Evolutionary conservation across 2,329 filamentous ascomycete genomes (phyloP).

Genomic region (Epicoccum nigrum): DNA sequence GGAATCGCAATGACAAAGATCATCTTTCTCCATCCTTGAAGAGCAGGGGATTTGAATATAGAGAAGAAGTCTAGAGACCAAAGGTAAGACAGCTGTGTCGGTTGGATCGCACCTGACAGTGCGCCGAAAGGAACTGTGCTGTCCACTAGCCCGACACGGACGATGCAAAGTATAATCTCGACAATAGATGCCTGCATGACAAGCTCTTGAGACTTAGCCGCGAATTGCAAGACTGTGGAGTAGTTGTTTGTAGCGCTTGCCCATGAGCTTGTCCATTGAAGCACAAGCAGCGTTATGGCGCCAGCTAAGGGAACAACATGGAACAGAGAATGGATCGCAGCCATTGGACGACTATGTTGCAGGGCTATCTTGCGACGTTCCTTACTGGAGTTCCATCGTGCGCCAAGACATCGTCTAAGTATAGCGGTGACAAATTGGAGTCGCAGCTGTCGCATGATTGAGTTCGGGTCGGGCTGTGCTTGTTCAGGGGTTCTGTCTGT

Average conservation of each 20-base stretch:
- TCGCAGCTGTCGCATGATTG: no score
- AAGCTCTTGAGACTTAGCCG: constrained; percentile 27
- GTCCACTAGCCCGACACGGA: constrained; percentile 5
- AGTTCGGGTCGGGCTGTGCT: no score
- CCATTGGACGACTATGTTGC: no score
- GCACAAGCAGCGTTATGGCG: not conserved
- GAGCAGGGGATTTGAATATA: not conserved
- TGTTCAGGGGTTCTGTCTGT: no score
- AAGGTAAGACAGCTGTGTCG: constrained; percentile 21
- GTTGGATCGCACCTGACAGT: constrained; percentile 14
- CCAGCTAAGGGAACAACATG: constrained; percentile 1
- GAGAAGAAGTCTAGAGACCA: constrained; percentile 24
- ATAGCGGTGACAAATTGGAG: no score
- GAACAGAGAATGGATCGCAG: constrained; percentile 8
- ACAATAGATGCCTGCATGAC: constrained; percentile 24
- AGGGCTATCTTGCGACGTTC: no score
- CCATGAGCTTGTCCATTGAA: constrained; percentile 1
- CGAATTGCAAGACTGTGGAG: constrained; percentile 20
- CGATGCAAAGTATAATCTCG: constrained; percentile 9
- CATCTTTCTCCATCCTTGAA: not conserved
- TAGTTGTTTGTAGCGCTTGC: not conserved
- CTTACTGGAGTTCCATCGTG: no score
- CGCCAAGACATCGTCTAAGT: no score
- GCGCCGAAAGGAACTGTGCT: constrained; percentile 17
- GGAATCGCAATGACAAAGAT: not conserved